Evolutionary conservation across 2,329 filamentous ascomycete genomes (phyloP).

Genomic region (Trichothecium sympodiale): DNA sequence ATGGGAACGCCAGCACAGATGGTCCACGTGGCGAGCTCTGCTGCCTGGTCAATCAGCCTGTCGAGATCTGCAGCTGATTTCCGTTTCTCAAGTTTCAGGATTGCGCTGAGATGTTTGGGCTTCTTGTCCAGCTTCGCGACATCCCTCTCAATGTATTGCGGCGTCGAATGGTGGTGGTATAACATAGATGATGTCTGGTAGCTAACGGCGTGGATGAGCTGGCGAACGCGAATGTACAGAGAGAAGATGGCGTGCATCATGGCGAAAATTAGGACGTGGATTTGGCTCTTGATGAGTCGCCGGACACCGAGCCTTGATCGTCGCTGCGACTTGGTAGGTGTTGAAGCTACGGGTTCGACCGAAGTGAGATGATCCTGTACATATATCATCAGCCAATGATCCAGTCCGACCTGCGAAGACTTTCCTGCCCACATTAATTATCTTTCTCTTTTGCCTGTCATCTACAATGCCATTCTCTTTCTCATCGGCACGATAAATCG

Average conservation of each 20-base stretch:
- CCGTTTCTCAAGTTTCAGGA: constrained; percentile 64
- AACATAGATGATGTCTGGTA: constrained; percentile 72
- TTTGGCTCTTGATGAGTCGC: constrained; percentile 47
- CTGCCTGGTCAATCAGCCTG: constrained; percentile 76
- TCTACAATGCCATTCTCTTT: constrained; percentile 18
- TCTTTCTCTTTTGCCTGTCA: constrained; percentile 23
- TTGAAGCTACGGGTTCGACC: constrained; percentile 19
- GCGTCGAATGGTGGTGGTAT: constrained; percentile 92
- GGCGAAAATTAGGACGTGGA: constrained; percentile 57
- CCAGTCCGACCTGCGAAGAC: neutral
- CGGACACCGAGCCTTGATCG: constrained; percentile 44
- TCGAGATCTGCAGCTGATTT: constrained; percentile 66
- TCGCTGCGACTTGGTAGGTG: constrained; percentile 13
- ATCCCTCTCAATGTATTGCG: constrained; percentile 83
- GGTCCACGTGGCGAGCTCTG: constrained; percentile 89
- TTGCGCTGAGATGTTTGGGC: constrained; percentile 79
- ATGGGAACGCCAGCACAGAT: constrained; percentile 78
- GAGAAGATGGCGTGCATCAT: constrained; percentile 75
- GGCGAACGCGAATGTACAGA: constrained; percentile 72
- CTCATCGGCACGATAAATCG: constrained; percentile 29
- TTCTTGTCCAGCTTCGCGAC: constrained; percentile 62
- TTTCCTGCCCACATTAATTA: constrained; percentile 20
- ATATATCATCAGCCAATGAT: neutral
- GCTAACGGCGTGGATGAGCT: constrained; percentile 66
- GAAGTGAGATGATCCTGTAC: constrained; percentile 23